These are phyloP conservation scores for Colletotrichum tropicale DNA, from an alignment of 2,329 filamentous ascomycete genomes.

Conservation along the genomic window DNA sequence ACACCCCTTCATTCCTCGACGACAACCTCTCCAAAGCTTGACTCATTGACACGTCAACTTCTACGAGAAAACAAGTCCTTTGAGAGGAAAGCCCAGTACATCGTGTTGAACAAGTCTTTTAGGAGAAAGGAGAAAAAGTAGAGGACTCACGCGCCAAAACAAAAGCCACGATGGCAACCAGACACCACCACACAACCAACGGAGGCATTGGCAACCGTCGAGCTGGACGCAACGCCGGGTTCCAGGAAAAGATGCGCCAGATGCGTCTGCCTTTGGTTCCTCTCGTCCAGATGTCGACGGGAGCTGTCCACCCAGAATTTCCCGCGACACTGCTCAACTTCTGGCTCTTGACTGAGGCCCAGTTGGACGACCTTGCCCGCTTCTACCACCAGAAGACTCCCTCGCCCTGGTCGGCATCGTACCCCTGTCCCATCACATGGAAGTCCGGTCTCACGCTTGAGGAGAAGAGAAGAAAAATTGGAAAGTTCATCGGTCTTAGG, in stretches of 20 bases:
- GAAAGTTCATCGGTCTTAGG: constrained; percentile 74
- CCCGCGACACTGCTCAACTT: constrained; percentile 71
- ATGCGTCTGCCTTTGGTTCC: constrained; percentile 71
- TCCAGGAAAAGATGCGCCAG: constrained; percentile 66
- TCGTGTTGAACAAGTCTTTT: not conserved
- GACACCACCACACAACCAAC: constrained; percentile 11
- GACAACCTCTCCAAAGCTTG: not conserved
- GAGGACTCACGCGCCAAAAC: not conserved
- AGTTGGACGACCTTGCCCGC: constrained; percentile 72
- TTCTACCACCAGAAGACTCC: constrained; percentile 76
- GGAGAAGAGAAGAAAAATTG: constrained; percentile 75
- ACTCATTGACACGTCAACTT: not conserved
- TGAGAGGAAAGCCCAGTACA: not conserved
- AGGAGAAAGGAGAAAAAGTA: not conserved
- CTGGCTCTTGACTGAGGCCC: constrained; percentile 73
- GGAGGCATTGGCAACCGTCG: constrained; percentile 37
- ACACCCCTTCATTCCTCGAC: not conserved
- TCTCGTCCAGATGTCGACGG: constrained; percentile 67
- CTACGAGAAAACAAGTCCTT: not conserved
- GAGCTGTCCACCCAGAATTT: constrained; percentile 68
- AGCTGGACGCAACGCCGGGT: constrained; percentile 50
- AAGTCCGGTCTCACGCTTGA: constrained; percentile 54
- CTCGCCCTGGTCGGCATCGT: constrained; percentile 57
- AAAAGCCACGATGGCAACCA: constrained; percentile 9
- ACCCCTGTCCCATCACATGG: constrained; percentile 75